Evolutionary conservation across 1,139 yeast species (phyloP), one percentile per base, ranked within the genome.

Genomic region (Debaryomycetaceae sp.): DNA sequence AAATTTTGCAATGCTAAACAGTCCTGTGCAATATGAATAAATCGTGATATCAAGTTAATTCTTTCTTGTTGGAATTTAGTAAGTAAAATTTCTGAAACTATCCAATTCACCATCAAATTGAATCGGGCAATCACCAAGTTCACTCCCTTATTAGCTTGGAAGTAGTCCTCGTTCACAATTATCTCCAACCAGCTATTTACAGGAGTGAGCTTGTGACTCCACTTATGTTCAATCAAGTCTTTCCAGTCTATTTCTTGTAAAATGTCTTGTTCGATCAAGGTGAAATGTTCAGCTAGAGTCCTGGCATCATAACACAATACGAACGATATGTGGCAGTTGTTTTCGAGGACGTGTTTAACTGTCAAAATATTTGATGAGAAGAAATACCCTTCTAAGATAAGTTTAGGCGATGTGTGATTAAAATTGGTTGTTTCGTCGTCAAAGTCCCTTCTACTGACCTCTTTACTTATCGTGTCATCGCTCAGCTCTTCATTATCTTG

Each of bases 61-160:
- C 92, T 71, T 51, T 85, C 81, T 9, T 65, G 67, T 31, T 75
- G 65, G 32, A 72, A 68, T 41, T 73, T 73, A 6, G 96, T 87
- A 45, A 92, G 65, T 13, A 88, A 61, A 40, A 92, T 78, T 62
- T 92, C 96, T 1, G 96, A 87, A 33, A 87, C 82, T 36, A 89
- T 82, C 98, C 98, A 92, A 56, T 87, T 87, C 5, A 87, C 88
- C 74, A 87, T 84, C 41, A 92, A 67, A 55, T 91, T 89, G 67
- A 91, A 92, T 49, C 98, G 72, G 0, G 95, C 77, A 39, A 89
- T 83, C n/a, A 88, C 92, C 39, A 91, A 65, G 51, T 87, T 88
- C 24, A 88, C 82, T 0, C 97, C 96, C 26, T 81, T 77, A 42
- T 79, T 67, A 16, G 63, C 60, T 43, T 54, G 56, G 50, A 63